Conservation (phyloP, 257 asterid genomes). For the Capsicum baccatum region DNA sequence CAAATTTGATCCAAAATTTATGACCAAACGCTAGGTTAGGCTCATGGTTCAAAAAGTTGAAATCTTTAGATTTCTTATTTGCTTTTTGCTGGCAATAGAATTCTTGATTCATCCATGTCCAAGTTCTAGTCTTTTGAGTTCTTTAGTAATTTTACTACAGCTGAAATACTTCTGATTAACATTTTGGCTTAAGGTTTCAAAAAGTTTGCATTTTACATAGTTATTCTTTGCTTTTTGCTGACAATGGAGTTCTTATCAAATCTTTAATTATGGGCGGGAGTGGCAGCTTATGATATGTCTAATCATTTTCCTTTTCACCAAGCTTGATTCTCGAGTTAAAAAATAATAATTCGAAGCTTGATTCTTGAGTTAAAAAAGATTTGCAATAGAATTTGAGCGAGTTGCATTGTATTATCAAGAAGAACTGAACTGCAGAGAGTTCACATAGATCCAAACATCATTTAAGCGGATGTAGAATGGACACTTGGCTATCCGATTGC, state of each 20-base stretch:
- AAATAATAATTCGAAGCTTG: not conserved
- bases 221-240: not conserved
- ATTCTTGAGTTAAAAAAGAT: not conserved
- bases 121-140: not conserved
- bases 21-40: not conserved
- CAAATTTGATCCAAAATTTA: not conserved
- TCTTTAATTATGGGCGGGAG: not conserved
- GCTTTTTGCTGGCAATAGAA: not conserved
- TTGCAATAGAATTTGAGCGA: no score
- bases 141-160: not conserved
- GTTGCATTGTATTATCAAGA: not conserved
- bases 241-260: not conserved
- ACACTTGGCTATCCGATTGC: not conserved
- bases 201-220: not conserved
- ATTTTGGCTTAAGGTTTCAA: not conserved
- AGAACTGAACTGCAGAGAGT: not conserved
- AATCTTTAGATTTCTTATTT: not conserved
- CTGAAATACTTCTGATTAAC: not conserved
- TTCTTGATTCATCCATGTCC: not conserved
- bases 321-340: not conserved
- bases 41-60: not conserved
- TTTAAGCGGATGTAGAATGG: not conserved
- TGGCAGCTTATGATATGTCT: not conserved
- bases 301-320: not conserved
- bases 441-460: not conserved